Percentiles rank a stretch among this genome's conserved stretches.
phyloP scores from a whole-genome alignment of 2,329 filamentous ascomycete genomes.

The Cladosporium austrohemisphaericum region DNA sequence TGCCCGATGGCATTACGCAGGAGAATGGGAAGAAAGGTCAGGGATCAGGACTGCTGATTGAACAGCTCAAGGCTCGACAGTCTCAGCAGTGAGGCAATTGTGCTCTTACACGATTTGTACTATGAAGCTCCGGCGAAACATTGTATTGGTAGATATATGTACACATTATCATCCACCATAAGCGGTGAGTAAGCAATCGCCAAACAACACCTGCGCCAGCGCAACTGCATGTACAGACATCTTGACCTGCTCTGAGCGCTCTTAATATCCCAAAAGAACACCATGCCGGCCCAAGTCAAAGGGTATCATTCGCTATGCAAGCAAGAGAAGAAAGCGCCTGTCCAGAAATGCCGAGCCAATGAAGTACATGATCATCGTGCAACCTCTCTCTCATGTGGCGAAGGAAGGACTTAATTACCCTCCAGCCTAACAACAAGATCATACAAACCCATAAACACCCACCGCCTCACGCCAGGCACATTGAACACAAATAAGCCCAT shows the following conservation, averaged over 20 bases:
- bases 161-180: no score
- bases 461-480: constrained; percentile 4
- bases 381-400: neutral
- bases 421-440: constrained; percentile 5
- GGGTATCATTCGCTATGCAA: constrained; percentile 14
- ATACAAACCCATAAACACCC: constrained; percentile 13
- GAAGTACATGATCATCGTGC: no score
- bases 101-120: no score
- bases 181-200: no score
- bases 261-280: constrained; percentile 3
- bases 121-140: no score
- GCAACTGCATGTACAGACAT: no score
- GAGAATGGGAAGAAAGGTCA: constrained; percentile 23
- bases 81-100: no score
- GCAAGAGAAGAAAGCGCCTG: neutral
- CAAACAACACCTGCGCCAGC: no score
- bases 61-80: constrained; percentile 17
- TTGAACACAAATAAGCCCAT: neutral
- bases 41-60: constrained; percentile 19
- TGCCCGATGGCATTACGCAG: constrained; percentile 22
- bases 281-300: neutral
- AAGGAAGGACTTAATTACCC: neutral
- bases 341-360: no score
- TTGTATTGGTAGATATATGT: no score
- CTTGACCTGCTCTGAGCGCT: no score